phyloP scores from a whole-genome alignment of 1,284 basidiomycete genomes.

The Microbotryum violaceum region DNA sequence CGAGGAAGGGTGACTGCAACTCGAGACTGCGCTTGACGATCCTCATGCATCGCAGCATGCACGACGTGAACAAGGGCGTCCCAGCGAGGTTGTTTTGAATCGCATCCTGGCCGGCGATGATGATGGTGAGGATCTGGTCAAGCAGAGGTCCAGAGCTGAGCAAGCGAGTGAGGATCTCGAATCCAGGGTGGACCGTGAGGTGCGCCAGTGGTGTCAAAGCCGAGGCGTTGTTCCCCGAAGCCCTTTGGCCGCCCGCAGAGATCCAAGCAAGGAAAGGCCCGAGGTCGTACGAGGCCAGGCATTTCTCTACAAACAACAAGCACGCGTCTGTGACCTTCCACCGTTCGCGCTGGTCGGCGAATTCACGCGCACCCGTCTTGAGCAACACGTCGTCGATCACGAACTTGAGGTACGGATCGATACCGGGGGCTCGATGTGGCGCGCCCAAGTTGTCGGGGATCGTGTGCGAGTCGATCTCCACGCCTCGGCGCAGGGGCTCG shows the following conservation, averaged over 20 bases:
- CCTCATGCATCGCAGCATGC: slow-evolving; percentile 70
- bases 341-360: slow-evolving; percentile 62
- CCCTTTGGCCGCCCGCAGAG: slow-evolving; percentile 19
- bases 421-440: slow-evolving; percentile 64
- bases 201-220: slow-evolving; percentile 27
- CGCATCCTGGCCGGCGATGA: slow-evolving; percentile 66
- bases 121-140: slow-evolving; percentile 62
- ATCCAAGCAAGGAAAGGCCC: slow-evolving; percentile 41
- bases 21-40: slow-evolving; percentile 76
- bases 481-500: slow-evolving; percentile 47
- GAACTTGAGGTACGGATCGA: slow-evolving; percentile 73
- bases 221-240: background rate
- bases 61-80: slow-evolving; percentile 60
- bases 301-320: slow-evolving; percentile 75
- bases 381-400: slow-evolving; percentile 81
- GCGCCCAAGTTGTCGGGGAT: slow-evolving; percentile 68
- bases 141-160: slow-evolving; percentile 66
- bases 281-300: slow-evolving; percentile 71
- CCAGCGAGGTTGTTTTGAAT: slow-evolving; percentile 56
- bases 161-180: slow-evolving; percentile 72
- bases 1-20: slow-evolving; percentile 80
- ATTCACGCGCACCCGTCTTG: slow-evolving; percentile 55
- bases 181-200: slow-evolving; percentile 70
- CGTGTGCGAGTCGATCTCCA: slow-evolving; percentile 55
- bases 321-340: slow-evolving; percentile 82